Conservation (phyloP, 1,139 yeast genomes). For the Debaryomyces subglobosus region DNA sequence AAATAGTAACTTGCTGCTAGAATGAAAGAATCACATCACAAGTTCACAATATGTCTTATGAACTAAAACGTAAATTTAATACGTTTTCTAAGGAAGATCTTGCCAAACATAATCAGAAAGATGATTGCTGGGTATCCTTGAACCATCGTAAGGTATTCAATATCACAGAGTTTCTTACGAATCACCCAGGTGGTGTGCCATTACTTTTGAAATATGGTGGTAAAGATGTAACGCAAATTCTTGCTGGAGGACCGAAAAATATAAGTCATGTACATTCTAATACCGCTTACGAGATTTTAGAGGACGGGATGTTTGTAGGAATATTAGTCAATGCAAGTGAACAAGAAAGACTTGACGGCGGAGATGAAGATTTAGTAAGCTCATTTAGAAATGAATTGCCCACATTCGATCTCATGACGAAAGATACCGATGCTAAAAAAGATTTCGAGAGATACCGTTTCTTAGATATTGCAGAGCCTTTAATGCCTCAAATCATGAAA, state of each 20-base stretch:
- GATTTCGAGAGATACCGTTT: conserved; percentile 1
- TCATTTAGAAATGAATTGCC: conserved; percentile 1
- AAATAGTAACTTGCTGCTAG: too few relatives aligned
- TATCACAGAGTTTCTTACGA: conserved; percentile 20
- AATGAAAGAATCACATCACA: too few relatives aligned
- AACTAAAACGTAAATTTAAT: background rate
- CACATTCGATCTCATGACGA: background rate
- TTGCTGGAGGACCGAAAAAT: background rate
- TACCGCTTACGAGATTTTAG: conserved; percentile 2
- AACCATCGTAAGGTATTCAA: conserved; percentile 24
- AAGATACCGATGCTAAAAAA: background rate
- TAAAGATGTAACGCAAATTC: conserved; percentile 20
- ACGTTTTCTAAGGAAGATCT: conserved; percentile 11
- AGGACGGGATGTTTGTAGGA: background rate
- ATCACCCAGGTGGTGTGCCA: conserved; percentile 26
- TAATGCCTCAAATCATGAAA: conserved; percentile 2
- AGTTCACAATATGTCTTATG: background rate
- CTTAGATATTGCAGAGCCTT: background rate
- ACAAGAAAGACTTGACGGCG: background rate
- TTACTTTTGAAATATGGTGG: conserved; percentile 25
- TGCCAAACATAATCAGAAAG: conserved; percentile 13
- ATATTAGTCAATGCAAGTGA: background rate
- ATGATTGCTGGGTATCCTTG: conserved; percentile 24
- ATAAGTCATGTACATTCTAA: conserved; percentile 1
- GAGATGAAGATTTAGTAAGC: background rate